Conservation (phyloP, 176 grass and related monocot genomes). For the Tillandsia leiboldiana region DNA sequence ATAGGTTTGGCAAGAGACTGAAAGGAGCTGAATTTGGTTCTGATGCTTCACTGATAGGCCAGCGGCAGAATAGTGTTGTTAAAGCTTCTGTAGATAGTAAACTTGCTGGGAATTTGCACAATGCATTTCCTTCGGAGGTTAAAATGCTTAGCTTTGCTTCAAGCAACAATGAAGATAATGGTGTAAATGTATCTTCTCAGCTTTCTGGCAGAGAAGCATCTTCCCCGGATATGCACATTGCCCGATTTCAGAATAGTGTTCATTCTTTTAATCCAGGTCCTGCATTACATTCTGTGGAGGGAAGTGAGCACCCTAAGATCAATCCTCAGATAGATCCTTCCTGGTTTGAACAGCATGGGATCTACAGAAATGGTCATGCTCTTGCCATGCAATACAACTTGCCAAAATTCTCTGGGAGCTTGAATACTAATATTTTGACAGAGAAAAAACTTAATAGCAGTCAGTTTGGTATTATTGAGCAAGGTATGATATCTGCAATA, state of each 20-base stretch:
- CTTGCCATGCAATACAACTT: conserved; percentile 13
- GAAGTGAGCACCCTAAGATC: not conserved
- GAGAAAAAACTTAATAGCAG: conserved; percentile 12
- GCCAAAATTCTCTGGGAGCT: conserved; percentile 8
- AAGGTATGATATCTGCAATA: not conserved
- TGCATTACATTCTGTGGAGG: conserved; percentile 1
- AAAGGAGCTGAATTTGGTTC: conserved; percentile 47
- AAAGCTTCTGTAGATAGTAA: conserved; percentile 39
- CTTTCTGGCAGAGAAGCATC: conserved; percentile 1
- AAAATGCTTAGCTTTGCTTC: conserved; percentile 18
- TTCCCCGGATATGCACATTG: not conserved
- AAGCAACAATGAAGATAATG: conserved; percentile 15
- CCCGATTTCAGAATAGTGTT: conserved; percentile 9
- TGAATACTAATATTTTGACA: not conserved
- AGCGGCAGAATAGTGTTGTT: conserved; percentile 30
- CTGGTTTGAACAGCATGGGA: conserved; percentile 20
- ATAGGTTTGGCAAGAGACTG: conserved; percentile 40
- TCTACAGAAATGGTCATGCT: conserved; percentile 13
- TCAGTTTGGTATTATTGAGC: not conserved
- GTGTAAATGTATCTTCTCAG: conserved; percentile 1
- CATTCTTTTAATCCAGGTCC: conserved; percentile 11
- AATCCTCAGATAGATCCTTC: conserved; percentile 18
- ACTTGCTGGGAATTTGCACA: conserved; percentile 28
- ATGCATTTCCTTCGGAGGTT: conserved; percentile 40
- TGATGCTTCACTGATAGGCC: conserved; percentile 43